A percentile compares a stretch with the other conserved stretches of the same genome.
Evolutionary conservation across 106 monocot genomes (phyloP).

Genomic region (Platanthera zijinensis): DNA sequence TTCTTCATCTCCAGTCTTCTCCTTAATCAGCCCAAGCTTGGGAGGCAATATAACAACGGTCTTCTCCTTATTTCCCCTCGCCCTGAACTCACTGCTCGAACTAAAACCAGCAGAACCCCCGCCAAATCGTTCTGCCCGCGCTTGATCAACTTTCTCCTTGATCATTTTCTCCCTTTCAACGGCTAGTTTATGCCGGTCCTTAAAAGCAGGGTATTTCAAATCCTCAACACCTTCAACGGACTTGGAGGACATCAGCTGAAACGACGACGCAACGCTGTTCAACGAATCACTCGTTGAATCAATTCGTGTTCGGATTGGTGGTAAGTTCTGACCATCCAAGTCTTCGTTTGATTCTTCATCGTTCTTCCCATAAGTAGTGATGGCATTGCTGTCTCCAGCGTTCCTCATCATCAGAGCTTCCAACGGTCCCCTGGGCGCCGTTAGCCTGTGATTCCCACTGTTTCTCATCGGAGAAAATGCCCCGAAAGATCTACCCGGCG

Average conservation of each 20-base stretch:
- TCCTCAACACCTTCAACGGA: constrained; percentile 76
- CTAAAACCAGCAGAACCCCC: constrained; percentile 9
- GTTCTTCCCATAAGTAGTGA: constrained; percentile 72
- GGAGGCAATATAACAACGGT: constrained; percentile 36
- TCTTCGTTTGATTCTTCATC: constrained; percentile 40
- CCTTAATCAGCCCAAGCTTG: constrained; percentile 72
- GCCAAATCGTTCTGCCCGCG: constrained; percentile 63
- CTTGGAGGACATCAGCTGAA: constrained; percentile 86
- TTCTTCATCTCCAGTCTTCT: constrained; percentile 24
- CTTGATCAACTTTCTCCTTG: constrained; percentile 84
- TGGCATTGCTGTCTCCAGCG: constrained; percentile 66
- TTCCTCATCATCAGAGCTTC: constrained; percentile 86
- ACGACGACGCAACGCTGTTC: constrained; percentile 58
- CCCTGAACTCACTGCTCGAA: constrained; percentile 16
- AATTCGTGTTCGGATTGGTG: constrained; percentile 21
- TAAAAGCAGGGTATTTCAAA: constrained; percentile 88
- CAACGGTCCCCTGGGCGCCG: constrained; percentile 50
- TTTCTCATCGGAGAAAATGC: constrained; percentile 46
- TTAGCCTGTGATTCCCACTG: constrained; percentile 19
- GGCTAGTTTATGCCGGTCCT: constrained; percentile 87
- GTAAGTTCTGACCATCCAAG: constrained; percentile 30
- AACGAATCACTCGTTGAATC: constrained; percentile 43
- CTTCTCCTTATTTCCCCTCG: constrained; percentile 22
- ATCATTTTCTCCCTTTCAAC: constrained; percentile 76
- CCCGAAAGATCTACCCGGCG: constrained; percentile 54